A percentile compares a stretch with the other conserved stretches of the same genome.
Conservation (phyloP, 2,329 filamentous ascomycete genomes). For the Colletotrichum tabaci region DNA sequence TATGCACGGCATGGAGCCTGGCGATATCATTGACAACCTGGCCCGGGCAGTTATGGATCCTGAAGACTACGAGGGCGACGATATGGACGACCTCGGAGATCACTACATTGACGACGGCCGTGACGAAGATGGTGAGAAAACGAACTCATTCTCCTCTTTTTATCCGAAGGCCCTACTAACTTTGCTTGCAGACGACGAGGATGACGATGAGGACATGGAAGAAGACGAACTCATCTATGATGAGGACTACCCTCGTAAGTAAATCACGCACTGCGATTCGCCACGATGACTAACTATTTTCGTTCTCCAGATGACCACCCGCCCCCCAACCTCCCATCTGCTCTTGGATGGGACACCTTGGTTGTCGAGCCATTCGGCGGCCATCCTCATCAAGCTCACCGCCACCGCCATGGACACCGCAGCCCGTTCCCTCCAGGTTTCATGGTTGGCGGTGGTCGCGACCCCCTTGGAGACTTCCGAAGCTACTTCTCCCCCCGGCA, state of each 20-base stretch:
- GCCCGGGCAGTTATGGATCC: slow-evolving; percentile 68
- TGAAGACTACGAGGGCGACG: slow-evolving; percentile 68
- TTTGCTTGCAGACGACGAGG: slow-evolving; percentile 60
- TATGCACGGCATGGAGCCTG: slow-evolving; percentile 62
- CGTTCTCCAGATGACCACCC: slow-evolving; percentile 58
- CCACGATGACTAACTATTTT: not conserved
- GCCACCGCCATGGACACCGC: slow-evolving; percentile 69
- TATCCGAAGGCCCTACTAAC: slow-evolving; percentile 42
- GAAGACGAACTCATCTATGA: slow-evolving; percentile 77
- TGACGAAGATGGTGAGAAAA: slow-evolving; percentile 71
- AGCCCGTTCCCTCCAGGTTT: slow-evolving; percentile 73
- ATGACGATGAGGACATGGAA: slow-evolving; percentile 80
- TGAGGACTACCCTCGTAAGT: slow-evolving; percentile 70
- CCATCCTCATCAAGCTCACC: slow-evolving; percentile 63
- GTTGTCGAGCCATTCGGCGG: slow-evolving; percentile 65
- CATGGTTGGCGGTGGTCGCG: slow-evolving; percentile 69
- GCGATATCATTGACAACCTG: slow-evolving; percentile 65
- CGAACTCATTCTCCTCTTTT: not conserved
- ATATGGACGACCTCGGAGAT: slow-evolving; percentile 66
- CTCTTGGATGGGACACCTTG: slow-evolving; percentile 72
- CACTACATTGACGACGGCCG: slow-evolving; percentile 68
- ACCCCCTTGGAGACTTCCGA: slow-evolving; percentile 66
- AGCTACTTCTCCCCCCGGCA: slow-evolving; percentile 67
- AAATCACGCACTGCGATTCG: not conserved
- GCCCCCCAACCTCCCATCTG: slow-evolving; percentile 59